Evolutionary conservation across 371 early-diverging fungal genomes (phyloP).

Genomic region (Actinomortierella ambigua): DNA sequence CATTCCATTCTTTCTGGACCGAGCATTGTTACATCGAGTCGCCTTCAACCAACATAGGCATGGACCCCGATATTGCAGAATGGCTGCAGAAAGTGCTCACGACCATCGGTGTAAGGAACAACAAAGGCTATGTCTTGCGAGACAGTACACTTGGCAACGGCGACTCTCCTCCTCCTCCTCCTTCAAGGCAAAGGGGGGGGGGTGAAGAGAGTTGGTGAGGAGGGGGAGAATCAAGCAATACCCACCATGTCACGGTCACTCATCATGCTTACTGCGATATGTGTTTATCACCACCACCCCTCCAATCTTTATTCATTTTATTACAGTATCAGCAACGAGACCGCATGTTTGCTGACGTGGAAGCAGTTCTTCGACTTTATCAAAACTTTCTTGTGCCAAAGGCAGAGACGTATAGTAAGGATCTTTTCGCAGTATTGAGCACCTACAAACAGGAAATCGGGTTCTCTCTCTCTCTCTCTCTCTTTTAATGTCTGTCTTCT

Average conservation of each 20-base stretch:
- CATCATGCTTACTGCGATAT: too few species aligned
- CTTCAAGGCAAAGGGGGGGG: too few species aligned
- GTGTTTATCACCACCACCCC: too few species aligned
- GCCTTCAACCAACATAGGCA: slow-evolving; percentile 3
- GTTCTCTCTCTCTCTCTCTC: background rate
- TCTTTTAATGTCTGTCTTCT: background rate
- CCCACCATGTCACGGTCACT: background rate
- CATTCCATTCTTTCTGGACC: too few species aligned
- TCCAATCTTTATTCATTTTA: too few species aligned
- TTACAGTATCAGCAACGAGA: slow-evolving; percentile 69
- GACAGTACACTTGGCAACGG: too few species aligned
- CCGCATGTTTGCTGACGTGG: slow-evolving; percentile 71
- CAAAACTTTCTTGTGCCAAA: slow-evolving; percentile 69
- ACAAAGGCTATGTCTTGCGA: background rate
- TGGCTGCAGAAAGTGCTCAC: slow-evolving; percentile 37
- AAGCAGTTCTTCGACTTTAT: slow-evolving; percentile 64
- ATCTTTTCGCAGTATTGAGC: background rate
- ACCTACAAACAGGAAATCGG: too few species aligned
- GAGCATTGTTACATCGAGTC: too few species aligned
- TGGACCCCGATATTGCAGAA: slow-evolving; percentile 46
- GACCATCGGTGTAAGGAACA: slow-evolving; percentile 34
- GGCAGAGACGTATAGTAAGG: slow-evolving; percentile 74
- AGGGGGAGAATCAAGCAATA: background rate
- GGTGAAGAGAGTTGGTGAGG: too few species aligned
- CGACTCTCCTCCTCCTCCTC: too few species aligned